phyloP scores from a whole-genome alignment of 176 grass and related monocot genomes.

The Sorghum bicolor region DNA sequence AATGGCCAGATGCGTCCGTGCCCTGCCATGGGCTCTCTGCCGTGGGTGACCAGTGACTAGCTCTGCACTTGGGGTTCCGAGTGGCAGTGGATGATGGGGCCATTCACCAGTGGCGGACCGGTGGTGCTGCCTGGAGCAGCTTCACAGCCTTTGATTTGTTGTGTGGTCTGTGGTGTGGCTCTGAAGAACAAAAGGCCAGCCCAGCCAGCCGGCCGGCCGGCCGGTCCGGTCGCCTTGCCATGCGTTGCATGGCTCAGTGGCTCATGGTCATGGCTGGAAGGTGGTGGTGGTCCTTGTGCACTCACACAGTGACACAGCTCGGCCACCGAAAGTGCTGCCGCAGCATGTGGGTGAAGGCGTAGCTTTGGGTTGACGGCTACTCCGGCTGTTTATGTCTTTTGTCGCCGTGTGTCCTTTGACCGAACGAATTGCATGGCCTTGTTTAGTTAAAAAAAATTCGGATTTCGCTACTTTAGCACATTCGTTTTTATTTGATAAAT shows the following conservation, averaged over 20 bases:
- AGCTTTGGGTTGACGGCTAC: conserved; percentile 19
- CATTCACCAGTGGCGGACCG: background rate
- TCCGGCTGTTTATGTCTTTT: conserved; percentile 6
- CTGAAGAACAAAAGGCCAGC: background rate
- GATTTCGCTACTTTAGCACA: too few species aligned
- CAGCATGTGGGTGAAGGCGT: conserved; percentile 16
- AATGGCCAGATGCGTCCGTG: background rate
- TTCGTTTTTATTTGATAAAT: too few species aligned
- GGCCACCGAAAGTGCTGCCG: conserved; percentile 38
- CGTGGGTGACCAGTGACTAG: background rate
- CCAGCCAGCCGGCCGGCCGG: too few species aligned
- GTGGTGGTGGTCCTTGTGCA: conserved; percentile 24
- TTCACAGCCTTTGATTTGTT: background rate
- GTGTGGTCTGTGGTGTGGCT: conserved; percentile 13
- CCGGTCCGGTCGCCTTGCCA: background rate
- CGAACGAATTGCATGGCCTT: background rate
- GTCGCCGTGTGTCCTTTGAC: conserved; percentile 11
- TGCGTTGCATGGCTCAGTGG: background rate
- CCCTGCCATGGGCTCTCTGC: background rate
- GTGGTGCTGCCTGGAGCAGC: background rate
- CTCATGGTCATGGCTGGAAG: background rate
- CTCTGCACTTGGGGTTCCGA: background rate
- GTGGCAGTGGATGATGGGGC: background rate
- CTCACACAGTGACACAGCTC: background rate
- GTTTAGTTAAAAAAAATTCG: too few species aligned